Evolutionary conservation across 345 rosid species (phyloP).

Genomic region (Citrus reticulata): DNA sequence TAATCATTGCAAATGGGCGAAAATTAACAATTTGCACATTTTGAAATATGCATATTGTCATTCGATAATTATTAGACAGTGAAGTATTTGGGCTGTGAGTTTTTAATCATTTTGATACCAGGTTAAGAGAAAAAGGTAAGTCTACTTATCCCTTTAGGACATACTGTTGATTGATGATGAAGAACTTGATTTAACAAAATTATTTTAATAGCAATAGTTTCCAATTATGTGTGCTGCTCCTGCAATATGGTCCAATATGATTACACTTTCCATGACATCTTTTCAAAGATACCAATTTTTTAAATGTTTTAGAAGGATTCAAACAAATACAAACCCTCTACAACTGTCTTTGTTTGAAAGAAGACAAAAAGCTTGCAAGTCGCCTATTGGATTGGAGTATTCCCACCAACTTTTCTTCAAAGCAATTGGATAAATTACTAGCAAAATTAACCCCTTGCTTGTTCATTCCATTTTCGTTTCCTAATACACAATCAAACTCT

Average conservation of each 20-base stretch:
- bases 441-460: neutral
- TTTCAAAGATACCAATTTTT: neutral
- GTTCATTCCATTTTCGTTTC: neutral
- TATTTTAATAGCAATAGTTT: neutral
- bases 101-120: no score
- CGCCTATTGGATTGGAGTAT: neutral
- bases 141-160: no score
- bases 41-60: no score
- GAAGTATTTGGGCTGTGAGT: no score
- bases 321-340: neutral
- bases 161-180: no score
- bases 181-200: no score
- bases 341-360: neutral
- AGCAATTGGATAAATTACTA: neutral
- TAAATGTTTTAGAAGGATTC: neutral
- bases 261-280: neutral
- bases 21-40: no score
- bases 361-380: neutral
- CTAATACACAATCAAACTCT: slow-evolving; percentile 10
- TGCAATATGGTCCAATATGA: neutral
- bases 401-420: neutral
- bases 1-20: no score
- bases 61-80: no score
- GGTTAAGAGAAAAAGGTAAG: no score
- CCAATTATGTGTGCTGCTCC: neutral